These are phyloP conservation scores for Drechslera avenae DNA, from an alignment of 2,329 filamentous ascomycete species.

Conservation along the genomic window DNA sequence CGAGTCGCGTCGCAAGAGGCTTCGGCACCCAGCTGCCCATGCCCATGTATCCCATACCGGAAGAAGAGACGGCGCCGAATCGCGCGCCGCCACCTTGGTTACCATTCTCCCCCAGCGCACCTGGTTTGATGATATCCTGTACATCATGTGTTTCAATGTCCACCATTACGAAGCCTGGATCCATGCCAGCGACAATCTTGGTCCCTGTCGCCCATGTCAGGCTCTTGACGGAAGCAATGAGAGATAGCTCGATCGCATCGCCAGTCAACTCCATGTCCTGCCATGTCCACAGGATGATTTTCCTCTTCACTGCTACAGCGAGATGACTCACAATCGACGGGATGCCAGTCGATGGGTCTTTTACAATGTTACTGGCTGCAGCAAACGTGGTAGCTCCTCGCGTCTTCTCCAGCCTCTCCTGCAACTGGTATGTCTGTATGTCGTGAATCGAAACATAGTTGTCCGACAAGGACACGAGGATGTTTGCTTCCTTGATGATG, in stretches of 20 bases:
- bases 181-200: constrained; percentile 87
- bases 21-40: constrained; percentile 90
- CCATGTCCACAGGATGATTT: constrained; percentile 92
- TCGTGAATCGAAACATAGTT: constrained; percentile 90
- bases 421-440: constrained; percentile 78
- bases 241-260: constrained; percentile 74
- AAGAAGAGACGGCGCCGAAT: constrained; percentile 81
- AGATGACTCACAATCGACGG: constrained; percentile 90
- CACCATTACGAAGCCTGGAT: constrained; percentile 86
- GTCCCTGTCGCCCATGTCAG: constrained; percentile 90
- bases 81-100: constrained; percentile 70
- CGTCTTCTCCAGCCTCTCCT: constrained; percentile 80
- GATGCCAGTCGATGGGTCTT: constrained; percentile 83
- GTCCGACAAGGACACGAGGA: constrained; percentile 88
- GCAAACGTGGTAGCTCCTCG: constrained; percentile 90
- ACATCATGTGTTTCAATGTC: constrained; percentile 76
- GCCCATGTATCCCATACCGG: constrained; percentile 96
- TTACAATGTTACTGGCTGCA: constrained; percentile 93
- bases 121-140: constrained; percentile 79
- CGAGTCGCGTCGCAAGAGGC: constrained; percentile 81
- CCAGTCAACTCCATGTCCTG: constrained; percentile 85
- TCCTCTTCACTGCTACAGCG: constrained; percentile 90
- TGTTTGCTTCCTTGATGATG: constrained; percentile 92
- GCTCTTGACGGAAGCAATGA: constrained; percentile 83
- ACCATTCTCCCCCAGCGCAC: constrained; percentile 69